Percentiles rank a stretch among this genome's conserved stretches.
phyloP scores from a whole-genome alignment of 805 yeast species.

The Cyberlindnera euphorbiae region DNA sequence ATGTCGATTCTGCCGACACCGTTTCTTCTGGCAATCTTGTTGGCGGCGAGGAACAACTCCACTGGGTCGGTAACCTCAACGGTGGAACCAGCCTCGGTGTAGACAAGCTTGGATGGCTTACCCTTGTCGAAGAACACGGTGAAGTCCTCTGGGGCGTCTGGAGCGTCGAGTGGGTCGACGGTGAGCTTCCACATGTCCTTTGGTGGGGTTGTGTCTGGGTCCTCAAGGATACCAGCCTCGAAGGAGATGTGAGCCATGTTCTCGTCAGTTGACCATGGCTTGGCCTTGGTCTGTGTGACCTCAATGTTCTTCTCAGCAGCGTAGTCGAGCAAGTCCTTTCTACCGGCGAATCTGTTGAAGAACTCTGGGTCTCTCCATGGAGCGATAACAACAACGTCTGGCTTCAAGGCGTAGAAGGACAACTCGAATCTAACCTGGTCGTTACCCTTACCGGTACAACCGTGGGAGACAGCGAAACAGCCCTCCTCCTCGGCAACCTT shows the following conservation, averaged over 20 bases:
- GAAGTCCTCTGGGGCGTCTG: conserved; percentile 87
- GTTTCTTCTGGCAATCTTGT: conserved; percentile 94
- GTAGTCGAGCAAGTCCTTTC: conserved; percentile 91
- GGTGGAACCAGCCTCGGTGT: conserved; percentile 53
- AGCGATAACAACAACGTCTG: conserved; percentile 93
- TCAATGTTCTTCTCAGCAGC: conserved; percentile 91
- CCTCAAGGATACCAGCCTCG: conserved; percentile 99
- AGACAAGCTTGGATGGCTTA: conserved; percentile 74
- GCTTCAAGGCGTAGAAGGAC: conserved; percentile 95
- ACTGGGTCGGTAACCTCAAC: conserved; percentile 76
- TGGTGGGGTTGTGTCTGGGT: conserved; percentile 98
- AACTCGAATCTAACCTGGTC: conserved; percentile 98
- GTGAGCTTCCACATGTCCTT: conserved; percentile 99
- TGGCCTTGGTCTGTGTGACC: conserved; percentile 95
- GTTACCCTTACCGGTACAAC: conserved; percentile 99
- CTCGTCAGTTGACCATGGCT: conserved; percentile 99
- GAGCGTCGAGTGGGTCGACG: conserved; percentile 93
- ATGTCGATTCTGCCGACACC: conserved; percentile 99
- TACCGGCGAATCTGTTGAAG: conserved; percentile 95
- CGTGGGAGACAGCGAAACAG: conserved; percentile 97
- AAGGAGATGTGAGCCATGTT: conserved; percentile 98
- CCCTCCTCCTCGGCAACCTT: conserved; percentile 95
- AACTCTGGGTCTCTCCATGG: conserved; percentile 99
- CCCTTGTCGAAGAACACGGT: conserved; percentile 81
- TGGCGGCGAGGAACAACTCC: conserved; percentile 88